A percentile compares a stretch with the other conserved stretches of the same genome.
These are phyloP conservation scores for Trifolium dubium DNA, from an alignment of 306 rosid genomes.

Conservation along the genomic window DNA sequence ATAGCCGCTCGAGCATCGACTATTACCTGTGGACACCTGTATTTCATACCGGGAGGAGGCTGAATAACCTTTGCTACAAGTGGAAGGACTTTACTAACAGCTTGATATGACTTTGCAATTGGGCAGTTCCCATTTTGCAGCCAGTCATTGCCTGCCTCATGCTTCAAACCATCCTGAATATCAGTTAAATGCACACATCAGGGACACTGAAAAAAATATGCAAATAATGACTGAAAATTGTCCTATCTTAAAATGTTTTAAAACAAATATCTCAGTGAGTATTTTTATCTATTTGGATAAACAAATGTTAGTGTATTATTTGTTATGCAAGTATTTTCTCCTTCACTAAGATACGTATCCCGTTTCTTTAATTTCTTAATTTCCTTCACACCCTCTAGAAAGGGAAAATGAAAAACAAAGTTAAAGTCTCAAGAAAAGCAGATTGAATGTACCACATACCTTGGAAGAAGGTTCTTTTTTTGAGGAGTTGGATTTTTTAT, in stretches of 20 bases:
- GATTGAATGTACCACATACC: conserved; percentile 52
- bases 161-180: conserved; percentile 75
- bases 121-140: conserved; percentile 89
- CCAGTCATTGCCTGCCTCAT: conserved; percentile 94
- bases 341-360: not conserved
- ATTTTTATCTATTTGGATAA: not conserved
- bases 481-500: conserved; percentile 73
- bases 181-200: conserved; percentile 35
- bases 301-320: not conserved
- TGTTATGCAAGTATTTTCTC: not conserved
- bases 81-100: conserved; percentile 84
- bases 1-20: conserved; percentile 95
- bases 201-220: conserved; percentile 23
- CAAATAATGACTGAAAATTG: conserved; percentile 28
- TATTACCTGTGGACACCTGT: conserved; percentile 75
- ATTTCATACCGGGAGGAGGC: conserved; percentile 83
- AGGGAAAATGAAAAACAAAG: conserved; percentile 9
- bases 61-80: conserved; percentile 88
- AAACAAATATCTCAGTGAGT: conserved; percentile 3
- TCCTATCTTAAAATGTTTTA: not conserved
- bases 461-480: conserved; percentile 73
- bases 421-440: conserved; percentile 3
- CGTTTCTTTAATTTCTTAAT: not conserved
- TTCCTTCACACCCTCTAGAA: not conserved
- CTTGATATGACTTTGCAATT: conserved; percentile 89